Base-by-base conservation (phyloP, 179 eudicot genomes). In the Carnegiea gigantea region DNA sequence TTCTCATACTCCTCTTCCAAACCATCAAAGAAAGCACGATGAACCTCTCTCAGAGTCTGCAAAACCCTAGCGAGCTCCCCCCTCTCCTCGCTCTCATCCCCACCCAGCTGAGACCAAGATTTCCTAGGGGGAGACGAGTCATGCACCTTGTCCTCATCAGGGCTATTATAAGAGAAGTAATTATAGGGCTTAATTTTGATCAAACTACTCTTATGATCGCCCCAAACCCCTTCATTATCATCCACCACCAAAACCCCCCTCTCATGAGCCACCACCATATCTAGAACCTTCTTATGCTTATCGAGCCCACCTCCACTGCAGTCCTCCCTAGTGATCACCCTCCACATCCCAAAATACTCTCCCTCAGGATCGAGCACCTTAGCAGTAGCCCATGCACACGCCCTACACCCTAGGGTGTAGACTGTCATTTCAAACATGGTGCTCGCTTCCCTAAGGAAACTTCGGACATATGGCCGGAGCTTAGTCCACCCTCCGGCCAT, bases 51-150 rank as follows among this genome's bases (percentile, higher is more conserved):
- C 8, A 84, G 12, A 38, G 23, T 81, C 24, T 18, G 64, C 77
- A 84, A 81, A 44, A 81, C 77, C 60, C 10, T 78, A 24, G 82
- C 76, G 12, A 84, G 36, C 59, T 64, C 84, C 44, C 86, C 86
- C 57, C 60, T 67, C n/a, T 74, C 84, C 79, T 78, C 86, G 28
- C 81, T 74, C 60, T 84, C 86, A 30, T 84, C 86, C n/a, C 77
- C 84, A 53, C 68, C 44, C 44, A 81, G 33, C 24, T 84, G 86
- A 33, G 82, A 81, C 86, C 86, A 84, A 8, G 82, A 81, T 24
- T 21, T 30, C 48, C 44, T 51, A 1, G 84, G 86, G 23, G 86
- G 86, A 0, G 86, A 84, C 3, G 84, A 65, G 67, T 81, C 79
- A 28, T 43, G 79, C 28, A 38, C 82, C 24, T 53, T 81, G 67